These are phyloP conservation scores for Sanghuangporus sanghuang DNA, from an alignment of 1,284 basidiomycete species.

Conservation along the genomic window DNA sequence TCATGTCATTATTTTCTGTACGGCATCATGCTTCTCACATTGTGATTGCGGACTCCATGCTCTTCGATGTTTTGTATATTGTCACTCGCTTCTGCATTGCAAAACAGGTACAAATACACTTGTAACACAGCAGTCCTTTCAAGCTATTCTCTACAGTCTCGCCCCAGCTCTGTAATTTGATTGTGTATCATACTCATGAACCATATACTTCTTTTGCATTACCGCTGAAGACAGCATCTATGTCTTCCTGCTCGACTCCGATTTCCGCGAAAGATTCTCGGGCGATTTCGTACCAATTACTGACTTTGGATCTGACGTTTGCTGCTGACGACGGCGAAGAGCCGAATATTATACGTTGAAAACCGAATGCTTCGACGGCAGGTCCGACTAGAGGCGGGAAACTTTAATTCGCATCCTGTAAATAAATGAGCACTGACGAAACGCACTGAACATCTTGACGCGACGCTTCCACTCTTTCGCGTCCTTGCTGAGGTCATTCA, in stretches of 20 bases:
- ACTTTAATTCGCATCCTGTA: neutral
- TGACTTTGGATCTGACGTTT: constrained; percentile 41
- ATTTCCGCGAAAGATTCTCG: constrained; percentile 79
- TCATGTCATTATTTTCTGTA: neutral
- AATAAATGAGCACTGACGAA: neutral
- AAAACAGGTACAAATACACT: neutral
- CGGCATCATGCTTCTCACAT: neutral
- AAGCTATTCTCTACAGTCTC: neutral
- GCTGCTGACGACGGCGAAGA: constrained; percentile 42
- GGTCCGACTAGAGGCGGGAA: constrained; percentile 52
- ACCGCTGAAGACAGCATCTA: constrained; percentile 66
- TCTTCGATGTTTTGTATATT: neutral
- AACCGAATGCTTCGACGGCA: constrained; percentile 63
- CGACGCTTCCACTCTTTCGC: constrained; percentile 74
- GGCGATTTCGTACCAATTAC: constrained; percentile 79
- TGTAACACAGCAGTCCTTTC: neutral
- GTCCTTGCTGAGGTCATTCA: constrained; percentile 41
- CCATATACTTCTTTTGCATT: constrained; percentile 67
- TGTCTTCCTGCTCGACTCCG: constrained; percentile 70
- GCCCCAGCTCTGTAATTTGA: neutral
- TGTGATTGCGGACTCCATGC: neutral
- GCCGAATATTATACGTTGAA: constrained; percentile 52
- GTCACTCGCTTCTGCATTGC: neutral
- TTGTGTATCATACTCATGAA: constrained; percentile 9
- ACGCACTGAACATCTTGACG: constrained; percentile 87